phyloP scores from a whole-genome alignment of 2,329 filamentous ascomycete genomes.

The Pezizomycotina sp. region DNA sequence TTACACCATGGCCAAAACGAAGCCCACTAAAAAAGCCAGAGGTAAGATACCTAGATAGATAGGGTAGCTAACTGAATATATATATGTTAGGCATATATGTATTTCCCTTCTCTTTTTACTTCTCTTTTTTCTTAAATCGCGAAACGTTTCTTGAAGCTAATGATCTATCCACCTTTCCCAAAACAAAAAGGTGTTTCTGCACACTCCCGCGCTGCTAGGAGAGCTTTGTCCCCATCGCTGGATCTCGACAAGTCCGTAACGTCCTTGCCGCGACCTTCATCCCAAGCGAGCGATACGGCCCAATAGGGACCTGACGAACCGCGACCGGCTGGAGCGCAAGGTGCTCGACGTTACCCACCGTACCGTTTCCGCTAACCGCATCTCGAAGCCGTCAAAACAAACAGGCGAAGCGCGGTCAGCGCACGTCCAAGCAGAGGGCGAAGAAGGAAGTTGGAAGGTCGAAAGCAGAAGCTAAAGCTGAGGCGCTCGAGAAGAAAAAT shows the following conservation, averaged over 20 bases:
- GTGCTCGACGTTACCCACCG: slow-evolving; percentile 18
- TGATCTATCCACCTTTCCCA: too few relatives aligned
- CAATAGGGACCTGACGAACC: slow-evolving; percentile 22
- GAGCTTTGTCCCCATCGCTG: slow-evolving; percentile 53
- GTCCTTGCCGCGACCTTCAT: slow-evolving; percentile 31
- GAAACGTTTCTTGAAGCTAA: too few relatives aligned
- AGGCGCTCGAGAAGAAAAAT: slow-evolving; percentile 13
- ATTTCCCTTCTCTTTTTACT: too few relatives aligned
- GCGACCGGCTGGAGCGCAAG: slow-evolving; percentile 17
- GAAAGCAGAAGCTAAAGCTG: slow-evolving; percentile 13
- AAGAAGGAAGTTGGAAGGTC: slow-evolving; percentile 12
- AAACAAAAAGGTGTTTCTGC: too few relatives aligned
- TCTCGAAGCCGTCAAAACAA: slow-evolving; percentile 10
- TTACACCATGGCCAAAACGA: too few relatives aligned
- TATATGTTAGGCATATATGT: too few relatives aligned
- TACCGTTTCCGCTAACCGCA: slow-evolving; percentile 10
- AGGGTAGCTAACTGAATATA: too few relatives aligned
- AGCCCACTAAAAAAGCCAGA: too few relatives aligned
- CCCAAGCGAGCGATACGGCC: slow-evolving; percentile 25
- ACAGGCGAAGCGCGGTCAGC: slow-evolving; percentile 13
- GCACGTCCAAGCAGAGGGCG: slow-evolving; percentile 15
- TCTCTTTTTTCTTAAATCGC: too few relatives aligned
- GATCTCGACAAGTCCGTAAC: slow-evolving; percentile 57
- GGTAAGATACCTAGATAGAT: too few relatives aligned
- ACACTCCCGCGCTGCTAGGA: slow-evolving; percentile 58